Evolutionary conservation across 257 asterid genomes (phyloP), one percentile per base, ranked within the genome.

Genomic region (Jasminum sambac): DNA sequence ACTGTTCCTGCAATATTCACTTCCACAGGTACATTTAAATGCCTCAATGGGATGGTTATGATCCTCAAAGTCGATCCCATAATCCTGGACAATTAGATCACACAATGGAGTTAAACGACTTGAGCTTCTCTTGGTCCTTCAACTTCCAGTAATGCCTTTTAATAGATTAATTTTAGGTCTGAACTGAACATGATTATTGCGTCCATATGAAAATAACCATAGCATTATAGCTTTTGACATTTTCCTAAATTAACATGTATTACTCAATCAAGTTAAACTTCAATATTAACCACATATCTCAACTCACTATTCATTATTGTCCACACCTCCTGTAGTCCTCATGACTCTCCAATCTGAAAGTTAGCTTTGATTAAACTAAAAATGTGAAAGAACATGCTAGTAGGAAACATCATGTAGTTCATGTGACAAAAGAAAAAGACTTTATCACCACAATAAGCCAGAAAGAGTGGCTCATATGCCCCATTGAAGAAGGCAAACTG

Each of bases 1-100:
- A 63, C 69, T 73, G 69, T 68, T 84, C 64, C 91, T 82, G 62
- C 96, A 89, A 46, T 14, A 25, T 44, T 11, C 11, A 69, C 96
- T 89, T 75, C 89, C 87, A 48, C 96, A 87, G n/a, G 52, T 52
- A 76, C 93, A 89, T 23, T 58, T 34, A 73, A 89, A 89, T 24
- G 96, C 96, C 72, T 82, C 44, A 40, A 87, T 67, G 10, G 89
- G 91, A 74, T 89, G 96, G 52, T 42, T 50, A 7, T 67, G 48
- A 73, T 89, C 93, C 0, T 71, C 68, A 61, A 89, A 89, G 75
- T 89, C 88, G 30, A 87, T 83, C 61, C 76, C 73, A 4, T 89
- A 85, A 77, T 89, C 93, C 96, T 89, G 82, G 16, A 55, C 36
- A 23, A 55, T 55, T 23, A 11, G 13, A 55, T 55, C 62, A 55